Evolutionary conservation across 2,329 filamentous ascomycete species (phyloP), one percentile per base, ranked within the genome.

Genomic region (Gaeumannomyces tritici): DNA sequence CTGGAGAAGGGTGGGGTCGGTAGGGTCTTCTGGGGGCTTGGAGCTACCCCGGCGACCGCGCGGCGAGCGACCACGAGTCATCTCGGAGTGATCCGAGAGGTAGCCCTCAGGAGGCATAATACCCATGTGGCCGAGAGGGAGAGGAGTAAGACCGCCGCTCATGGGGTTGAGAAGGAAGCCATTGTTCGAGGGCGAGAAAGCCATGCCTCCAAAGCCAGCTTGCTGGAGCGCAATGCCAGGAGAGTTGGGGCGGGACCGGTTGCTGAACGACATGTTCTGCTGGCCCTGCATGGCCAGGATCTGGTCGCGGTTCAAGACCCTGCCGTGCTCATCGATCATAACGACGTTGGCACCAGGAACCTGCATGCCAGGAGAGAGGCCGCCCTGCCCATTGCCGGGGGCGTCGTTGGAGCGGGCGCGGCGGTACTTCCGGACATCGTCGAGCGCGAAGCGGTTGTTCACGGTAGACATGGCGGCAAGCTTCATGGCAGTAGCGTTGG

Each of bases 401-500:
- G 88, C 89, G 70, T 97, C 93, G 69, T 92, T 93, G 59, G 95
- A 97, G 64, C 93, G 87, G 67, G 92, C 87, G 64, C 93, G 90
- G 66, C 95, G 91, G 76, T 95, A 98, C 77, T 98, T 98, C 71
- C 93, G 91, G 65, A 96, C 93, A 73, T 99, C 95, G 70, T 99
- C 95, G 64, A 99, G 82, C 61, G 95, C 93, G 70, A 99, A 96
- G 55, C 95, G 90, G 75, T 98, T 99, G 79, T 98, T 99, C 60
- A 99, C 95, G 3, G 95, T 99, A 6, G 93, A 98, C 57, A 99
- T 81, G 24, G 95, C 95, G 57, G 95, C 95, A 61, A 99, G 84
- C 75, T 99, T 99, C 95, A 99, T 99, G 27, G 95, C 95, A 21
- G 95, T 98, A 29, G 95, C 95, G 72, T 98, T 99, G 64, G 95